Conservation (phyloP, 2,329 filamentous ascomycete species). For the Cercospora sp. region DNA sequence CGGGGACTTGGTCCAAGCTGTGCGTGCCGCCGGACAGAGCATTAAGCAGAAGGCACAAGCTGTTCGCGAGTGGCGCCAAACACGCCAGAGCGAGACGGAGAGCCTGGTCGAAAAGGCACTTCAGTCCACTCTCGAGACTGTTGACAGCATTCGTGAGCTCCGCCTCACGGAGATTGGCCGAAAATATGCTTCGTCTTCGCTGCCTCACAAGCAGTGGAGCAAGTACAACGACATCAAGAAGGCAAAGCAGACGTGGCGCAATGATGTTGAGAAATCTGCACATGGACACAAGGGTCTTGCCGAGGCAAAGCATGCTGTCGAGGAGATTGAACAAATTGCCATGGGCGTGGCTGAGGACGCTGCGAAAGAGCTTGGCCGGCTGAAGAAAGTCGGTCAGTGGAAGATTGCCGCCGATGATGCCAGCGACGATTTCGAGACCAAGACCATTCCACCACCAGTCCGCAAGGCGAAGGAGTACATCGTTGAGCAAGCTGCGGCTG, state of each 20-base stretch:
- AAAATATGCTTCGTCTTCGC: constrained; percentile 90
- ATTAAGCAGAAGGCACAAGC: constrained; percentile 78
- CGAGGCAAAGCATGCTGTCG: constrained; percentile 66
- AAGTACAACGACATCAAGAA: constrained; percentile 88
- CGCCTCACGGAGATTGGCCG: constrained; percentile 90
- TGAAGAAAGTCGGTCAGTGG: constrained; percentile 83
- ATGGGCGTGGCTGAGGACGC: constrained; percentile 79
- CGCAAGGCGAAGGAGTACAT: constrained; percentile 48
- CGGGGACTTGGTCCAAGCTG: constrained; percentile 54
- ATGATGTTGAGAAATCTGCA: constrained; percentile 75
- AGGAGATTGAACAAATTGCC: constrained; percentile 71
- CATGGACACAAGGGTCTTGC: constrained; percentile 68
- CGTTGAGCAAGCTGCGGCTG: constrained; percentile 33
- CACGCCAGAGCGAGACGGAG: constrained; percentile 69
- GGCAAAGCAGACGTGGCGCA: constrained; percentile 80
- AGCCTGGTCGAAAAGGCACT: constrained; percentile 69
- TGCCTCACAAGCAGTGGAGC: constrained; percentile 96
- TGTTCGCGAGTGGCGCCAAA: constrained; percentile 73
- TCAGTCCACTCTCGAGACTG: constrained; percentile 77
- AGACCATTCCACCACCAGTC: constrained; percentile 60
- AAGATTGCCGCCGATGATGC: constrained; percentile 76
- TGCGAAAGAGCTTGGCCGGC: constrained; percentile 73
- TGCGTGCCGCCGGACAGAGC: constrained; percentile 67
- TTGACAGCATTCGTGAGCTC: constrained; percentile 79
- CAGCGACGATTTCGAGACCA: constrained; percentile 75